Evolutionary conservation across 2,329 filamentous ascomycete genomes (phyloP).

Genomic region (Daldinia sp.): DNA sequence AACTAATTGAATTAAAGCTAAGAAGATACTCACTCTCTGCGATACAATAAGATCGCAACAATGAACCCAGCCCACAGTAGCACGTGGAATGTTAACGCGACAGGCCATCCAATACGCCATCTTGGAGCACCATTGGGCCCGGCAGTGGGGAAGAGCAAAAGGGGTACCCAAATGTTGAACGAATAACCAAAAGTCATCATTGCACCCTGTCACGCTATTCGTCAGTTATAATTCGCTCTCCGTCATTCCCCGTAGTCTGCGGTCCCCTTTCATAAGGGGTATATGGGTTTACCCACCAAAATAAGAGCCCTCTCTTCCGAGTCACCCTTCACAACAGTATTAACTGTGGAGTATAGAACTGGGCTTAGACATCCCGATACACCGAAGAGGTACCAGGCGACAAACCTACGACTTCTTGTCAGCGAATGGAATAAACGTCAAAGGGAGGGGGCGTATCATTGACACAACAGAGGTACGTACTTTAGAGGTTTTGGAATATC

Average conservation of each 20-base stretch:
- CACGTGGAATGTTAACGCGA: constrained; percentile 60
- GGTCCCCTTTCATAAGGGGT: neutral
- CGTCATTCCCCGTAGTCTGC: neutral
- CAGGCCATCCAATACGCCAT: constrained; percentile 63
- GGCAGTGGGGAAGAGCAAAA: constrained; percentile 58
- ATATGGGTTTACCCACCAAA: constrained; percentile 43
- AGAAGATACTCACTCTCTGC: constrained; percentile 41
- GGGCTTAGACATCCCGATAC: constrained; percentile 55
- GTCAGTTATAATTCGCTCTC: neutral
- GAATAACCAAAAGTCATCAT: constrained; percentile 63
- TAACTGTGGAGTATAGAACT: constrained; percentile 59
- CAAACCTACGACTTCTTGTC: constrained; percentile 49
- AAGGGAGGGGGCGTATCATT: neutral
- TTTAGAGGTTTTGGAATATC: constrained; percentile 62
- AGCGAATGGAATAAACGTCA: neutral
- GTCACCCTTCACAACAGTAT: constrained; percentile 57
- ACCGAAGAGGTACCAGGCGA: constrained; percentile 59
- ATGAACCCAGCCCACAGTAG: constrained; percentile 59
- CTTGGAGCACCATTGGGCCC: constrained; percentile 57
- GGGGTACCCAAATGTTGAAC: constrained; percentile 60
- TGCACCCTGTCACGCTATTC: constrained; percentile 49
- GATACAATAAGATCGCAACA: constrained; percentile 54
- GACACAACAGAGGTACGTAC: constrained; percentile 44
- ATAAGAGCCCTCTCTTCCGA: constrained; percentile 58
- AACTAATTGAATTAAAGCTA: neutral